Base-by-base conservation (phyloP, 257 asterid species). In the Striga asiatica region DNA sequence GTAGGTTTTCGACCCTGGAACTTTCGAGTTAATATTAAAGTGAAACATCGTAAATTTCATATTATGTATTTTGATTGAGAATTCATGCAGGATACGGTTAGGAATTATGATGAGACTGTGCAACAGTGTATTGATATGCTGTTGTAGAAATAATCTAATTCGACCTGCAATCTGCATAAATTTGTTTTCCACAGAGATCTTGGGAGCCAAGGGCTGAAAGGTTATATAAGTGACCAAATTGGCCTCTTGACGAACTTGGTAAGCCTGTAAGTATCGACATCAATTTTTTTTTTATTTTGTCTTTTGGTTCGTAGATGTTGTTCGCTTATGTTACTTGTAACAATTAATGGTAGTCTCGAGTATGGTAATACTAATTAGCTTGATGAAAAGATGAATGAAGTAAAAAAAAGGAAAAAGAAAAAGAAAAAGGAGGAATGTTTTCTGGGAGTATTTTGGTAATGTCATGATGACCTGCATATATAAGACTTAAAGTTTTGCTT, bases 151-250 rank as follows among this genome's bases (percentile, higher is more conserved):
- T 21, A 14, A 5, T 14, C 17, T 41, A 3, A 5, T 41, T 41
- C 14, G n/a, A n/a, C n/a, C n/a, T n/a, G n/a, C n/a, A n/a, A n/a
- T n/a, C 17, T 13, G 3, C 17, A 10, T 38, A 12, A 14, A 11
- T 38, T 12, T 38, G 1, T 2, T 38, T 38, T 12, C 54, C 56
- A 9, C 84, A 92, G 98, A 63, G 98, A 92, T 79, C 88, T 92
- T 37, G 98, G 97, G 19, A 80, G 86, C 75, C 98, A 92, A 75
- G 97, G 95, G 54, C 71, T 92, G 79, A 92, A 92, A 83, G 98
- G 98, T 50, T 67, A 67, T 62, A 82, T 92, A 59, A 81, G 81
- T 14, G 91, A 88, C 47, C 78, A 88, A 62, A 84, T 92, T 57
- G 73, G 78, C 49, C 77, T 80, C 35, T 75, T 92, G 81, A 61